These are phyloP conservation scores for Picea glauca DNA, from an alignment of 75 land plant species.

Conservation along the genomic window DNA sequence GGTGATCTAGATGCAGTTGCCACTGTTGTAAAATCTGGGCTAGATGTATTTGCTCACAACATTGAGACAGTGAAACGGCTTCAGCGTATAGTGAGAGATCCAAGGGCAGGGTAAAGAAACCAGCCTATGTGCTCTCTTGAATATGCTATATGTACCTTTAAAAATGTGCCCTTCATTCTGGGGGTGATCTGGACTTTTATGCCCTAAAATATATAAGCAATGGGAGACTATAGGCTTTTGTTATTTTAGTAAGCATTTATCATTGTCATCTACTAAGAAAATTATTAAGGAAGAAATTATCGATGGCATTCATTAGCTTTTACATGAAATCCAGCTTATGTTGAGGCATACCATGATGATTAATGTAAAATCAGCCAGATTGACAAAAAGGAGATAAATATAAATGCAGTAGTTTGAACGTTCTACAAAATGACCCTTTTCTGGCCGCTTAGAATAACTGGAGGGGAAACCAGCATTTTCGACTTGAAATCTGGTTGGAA, in stretches of 20 bases:
- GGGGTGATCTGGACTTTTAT: neutral
- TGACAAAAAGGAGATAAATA: neutral
- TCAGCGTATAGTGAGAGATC: constrained; percentile 94
- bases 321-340: neutral
- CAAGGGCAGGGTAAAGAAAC: constrained; percentile 79
- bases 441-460: too few species aligned
- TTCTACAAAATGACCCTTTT: too few species aligned
- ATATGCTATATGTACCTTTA: neutral
- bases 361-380: neutral
- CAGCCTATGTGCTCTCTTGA: neutral
- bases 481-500: too few species aligned
- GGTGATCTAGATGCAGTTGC: constrained; percentile 84
- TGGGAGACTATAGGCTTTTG: too few species aligned
- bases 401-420: too few species aligned
- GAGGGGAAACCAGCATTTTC: too few species aligned
- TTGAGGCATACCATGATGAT: neutral
- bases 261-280: neutral
- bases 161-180: neutral
- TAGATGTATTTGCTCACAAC: constrained; percentile 98
- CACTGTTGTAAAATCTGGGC: constrained; percentile 67
- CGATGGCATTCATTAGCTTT: neutral
- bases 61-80: constrained; percentile 93
- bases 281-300: neutral
- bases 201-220: neutral
- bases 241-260: neutral